Evolutionary conservation across 2,329 filamentous ascomycete species (phyloP).

Genomic region (Aureobasidium namibiae): DNA sequence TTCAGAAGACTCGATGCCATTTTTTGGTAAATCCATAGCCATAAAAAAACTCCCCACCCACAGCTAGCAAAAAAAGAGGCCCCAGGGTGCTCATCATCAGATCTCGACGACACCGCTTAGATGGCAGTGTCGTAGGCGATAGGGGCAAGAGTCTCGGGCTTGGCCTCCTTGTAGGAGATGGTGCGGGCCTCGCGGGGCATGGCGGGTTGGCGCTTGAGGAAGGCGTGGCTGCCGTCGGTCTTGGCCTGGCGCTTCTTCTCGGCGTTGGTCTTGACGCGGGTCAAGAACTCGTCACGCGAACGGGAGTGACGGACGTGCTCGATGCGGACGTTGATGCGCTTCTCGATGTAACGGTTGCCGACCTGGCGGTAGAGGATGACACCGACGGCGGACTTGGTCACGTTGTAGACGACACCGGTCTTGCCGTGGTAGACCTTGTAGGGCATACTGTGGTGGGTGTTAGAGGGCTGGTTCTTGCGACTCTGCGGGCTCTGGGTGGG

Average conservation of each 20-base stretch:
- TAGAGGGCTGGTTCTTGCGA: not conserved
- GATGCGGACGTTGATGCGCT: conserved; percentile 98
- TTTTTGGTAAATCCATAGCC: conserved; percentile 11
- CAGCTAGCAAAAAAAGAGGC: conserved; percentile 10
- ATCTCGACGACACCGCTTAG: conserved; percentile 40
- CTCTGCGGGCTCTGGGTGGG: not conserved
- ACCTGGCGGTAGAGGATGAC: conserved; percentile 99
- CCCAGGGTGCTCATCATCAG: conserved; percentile 1
- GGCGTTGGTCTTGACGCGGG: conserved; percentile 93
- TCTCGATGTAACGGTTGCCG: conserved; percentile 99
- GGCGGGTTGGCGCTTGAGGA: conserved; percentile 85
- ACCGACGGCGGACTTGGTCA: conserved; percentile 94
- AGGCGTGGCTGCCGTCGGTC: conserved; percentile 74
- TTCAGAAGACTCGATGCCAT: conserved; percentile 12
- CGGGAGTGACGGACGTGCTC: conserved; percentile 94
- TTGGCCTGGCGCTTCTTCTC: conserved; percentile 88
- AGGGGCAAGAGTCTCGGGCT: conserved; percentile 83
- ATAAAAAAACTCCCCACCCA: conserved; percentile 12
- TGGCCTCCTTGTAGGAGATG: conserved; percentile 71
- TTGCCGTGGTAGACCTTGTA: conserved; percentile 99
- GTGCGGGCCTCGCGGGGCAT: conserved; percentile 73
- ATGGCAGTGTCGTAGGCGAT: conserved; percentile 98
- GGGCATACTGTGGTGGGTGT: conserved; percentile 63
- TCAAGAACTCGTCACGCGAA: conserved; percentile 93
- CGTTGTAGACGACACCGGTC: conserved; percentile 68